phyloP scores from a whole-genome alignment of 1,284 basidiomycete genomes.

The Apiotrichum domesticum region DNA sequence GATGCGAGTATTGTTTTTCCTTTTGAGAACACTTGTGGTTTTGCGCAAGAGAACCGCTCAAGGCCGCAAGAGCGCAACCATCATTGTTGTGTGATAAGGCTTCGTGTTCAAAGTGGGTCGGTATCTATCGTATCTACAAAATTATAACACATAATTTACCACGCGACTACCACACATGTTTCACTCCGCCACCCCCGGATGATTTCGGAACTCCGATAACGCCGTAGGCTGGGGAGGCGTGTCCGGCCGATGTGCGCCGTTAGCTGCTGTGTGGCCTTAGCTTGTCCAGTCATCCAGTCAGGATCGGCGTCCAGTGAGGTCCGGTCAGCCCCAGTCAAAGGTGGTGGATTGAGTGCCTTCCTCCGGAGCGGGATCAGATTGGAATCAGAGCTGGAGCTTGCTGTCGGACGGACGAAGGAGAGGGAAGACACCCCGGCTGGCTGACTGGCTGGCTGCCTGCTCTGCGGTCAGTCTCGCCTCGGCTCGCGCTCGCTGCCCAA shows the following conservation, averaged over 20 bases:
- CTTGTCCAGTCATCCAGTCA: not conserved
- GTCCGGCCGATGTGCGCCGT: not conserved
- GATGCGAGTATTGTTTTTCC: not conserved
- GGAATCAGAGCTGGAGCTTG: not conserved
- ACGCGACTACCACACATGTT: no score
- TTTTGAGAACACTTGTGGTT: not conserved
- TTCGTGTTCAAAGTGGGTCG: no score
- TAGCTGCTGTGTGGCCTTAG: no score
- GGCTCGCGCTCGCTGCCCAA: not conserved
- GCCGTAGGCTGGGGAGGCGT: not conserved
- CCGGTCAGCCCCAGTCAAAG: no score
- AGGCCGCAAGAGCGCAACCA: no score
- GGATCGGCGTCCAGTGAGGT: not conserved
- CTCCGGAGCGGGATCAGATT: not conserved
- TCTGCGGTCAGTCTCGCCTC: not conserved
- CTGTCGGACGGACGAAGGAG: no score
- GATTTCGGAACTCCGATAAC: slow-evolving; percentile 1
- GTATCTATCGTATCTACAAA: no score
- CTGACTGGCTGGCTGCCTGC: not conserved
- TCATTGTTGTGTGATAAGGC: not conserved
- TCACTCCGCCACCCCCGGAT: not conserved
- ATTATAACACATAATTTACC: no score
- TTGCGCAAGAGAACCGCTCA: no score
- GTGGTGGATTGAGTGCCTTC: no score
- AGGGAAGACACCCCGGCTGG: not conserved